Evolutionary conservation across 306 rosid species (phyloP), one percentile per base, ranked within the genome.

Genomic region (Cyamopsis tetragonoloba): DNA sequence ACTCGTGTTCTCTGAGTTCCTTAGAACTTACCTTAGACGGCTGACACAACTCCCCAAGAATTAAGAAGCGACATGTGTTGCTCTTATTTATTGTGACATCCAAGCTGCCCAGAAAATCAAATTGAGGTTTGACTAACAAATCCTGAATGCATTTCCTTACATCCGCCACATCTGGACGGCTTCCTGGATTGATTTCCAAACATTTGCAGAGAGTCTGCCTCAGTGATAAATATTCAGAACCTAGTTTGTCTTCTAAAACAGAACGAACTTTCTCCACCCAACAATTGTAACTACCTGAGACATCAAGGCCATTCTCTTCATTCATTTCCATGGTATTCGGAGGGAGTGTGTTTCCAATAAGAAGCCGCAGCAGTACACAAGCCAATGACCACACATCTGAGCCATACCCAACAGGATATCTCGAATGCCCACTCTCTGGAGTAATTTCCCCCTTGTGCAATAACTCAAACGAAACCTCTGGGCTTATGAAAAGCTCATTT

Each of bases 321-420:
- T 77, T 54, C 59, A 60, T 78, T 60, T 70, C 81, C 15, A 48
- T 50, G 41, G 71, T 54, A 75, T 56, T 61, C 38, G 10, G 76
- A 19, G 78, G 75, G 72, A 86, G 72, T 9, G 30, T 76, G 57
- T 81, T 53, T 48, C 98, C 89, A 62, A 84, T 35, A 15, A 92
- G 79, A 71, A 87, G 77, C 66, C 63, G 70, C 53, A 87, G 48
- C 66, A 92, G 63, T 15, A 86, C 79, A 76, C 86, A 84, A 66
- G 83, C 92, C 71, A 86, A 71, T 46, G 93, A 83, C 96, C 96
- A 92, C 39, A 83, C 81, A 81, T 92, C 96, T 1, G 93, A 81
- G 70, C 86, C 66, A 78, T 20, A 69, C 44, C 87, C 86, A n/a
- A 80, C 42, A 2, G 75, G 66, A 80, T 77, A 50, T 34, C 73